These are phyloP conservation scores for Chamaecyparis obtusa DNA, from an alignment of 75 land plant species.

Conservation along the genomic window DNA sequence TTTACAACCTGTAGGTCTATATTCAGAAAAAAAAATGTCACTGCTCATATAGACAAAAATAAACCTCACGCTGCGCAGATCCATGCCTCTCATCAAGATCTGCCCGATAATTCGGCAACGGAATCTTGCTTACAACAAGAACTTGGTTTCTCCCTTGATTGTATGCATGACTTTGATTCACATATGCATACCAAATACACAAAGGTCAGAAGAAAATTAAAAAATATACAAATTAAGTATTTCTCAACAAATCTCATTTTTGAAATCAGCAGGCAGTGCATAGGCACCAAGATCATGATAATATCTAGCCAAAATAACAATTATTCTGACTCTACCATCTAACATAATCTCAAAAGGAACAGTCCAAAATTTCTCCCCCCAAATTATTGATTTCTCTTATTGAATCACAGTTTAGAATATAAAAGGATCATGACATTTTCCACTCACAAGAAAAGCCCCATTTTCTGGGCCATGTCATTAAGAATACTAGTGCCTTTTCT, in stretches of 20 bases:
- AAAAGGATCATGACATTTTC: neutral
- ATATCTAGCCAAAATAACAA: neutral
- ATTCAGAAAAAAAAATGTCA: neutral
- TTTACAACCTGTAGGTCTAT: neutral
- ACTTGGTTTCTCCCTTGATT: conserved; percentile 78
- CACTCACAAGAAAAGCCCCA: conserved; percentile 77
- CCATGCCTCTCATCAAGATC: conserved; percentile 96
- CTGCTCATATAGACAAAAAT: neutral
- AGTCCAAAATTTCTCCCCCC: neutral
- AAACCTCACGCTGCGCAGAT: conserved; percentile 89
- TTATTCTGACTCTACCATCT: neutral
- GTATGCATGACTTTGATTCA: conserved; percentile 92
- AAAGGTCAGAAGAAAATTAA: neutral
- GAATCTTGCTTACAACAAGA: conserved; percentile 84
- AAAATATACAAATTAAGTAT: neutral
- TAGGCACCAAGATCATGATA: neutral
- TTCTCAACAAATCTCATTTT: neutral
- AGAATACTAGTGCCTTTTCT: conserved; percentile 38
- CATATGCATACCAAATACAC: conserved; percentile 12
- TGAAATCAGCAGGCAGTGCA: neutral
- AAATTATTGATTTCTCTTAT: neutral
- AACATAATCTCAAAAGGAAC: neutral
- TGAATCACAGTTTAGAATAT: neutral
- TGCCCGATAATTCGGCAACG: conserved; percentile 90
- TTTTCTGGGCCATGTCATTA: conserved; percentile 58